Conservation (phyloP, 1,139 yeast species). For the Protomyces arabidopsidicola region DNA sequence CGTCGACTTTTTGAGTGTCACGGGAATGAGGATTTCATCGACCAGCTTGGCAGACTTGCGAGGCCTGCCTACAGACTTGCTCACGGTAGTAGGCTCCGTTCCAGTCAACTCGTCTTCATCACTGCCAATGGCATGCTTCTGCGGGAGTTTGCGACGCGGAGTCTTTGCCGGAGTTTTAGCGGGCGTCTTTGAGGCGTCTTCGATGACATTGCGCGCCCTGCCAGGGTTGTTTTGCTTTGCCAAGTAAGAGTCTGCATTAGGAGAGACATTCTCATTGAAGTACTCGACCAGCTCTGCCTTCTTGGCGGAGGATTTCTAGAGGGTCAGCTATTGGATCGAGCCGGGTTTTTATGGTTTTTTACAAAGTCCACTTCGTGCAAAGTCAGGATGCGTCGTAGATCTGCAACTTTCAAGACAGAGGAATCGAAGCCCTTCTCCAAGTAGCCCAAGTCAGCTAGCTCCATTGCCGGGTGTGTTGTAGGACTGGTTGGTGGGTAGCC, state of each 20-base stretch:
- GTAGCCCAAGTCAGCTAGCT: conserved; percentile 12
- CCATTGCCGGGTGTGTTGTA: neutral
- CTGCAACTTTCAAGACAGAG: conserved; percentile 54
- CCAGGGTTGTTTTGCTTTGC: neutral
- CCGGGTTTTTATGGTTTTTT: neutral
- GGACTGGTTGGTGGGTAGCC: neutral
- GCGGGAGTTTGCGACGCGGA: neutral
- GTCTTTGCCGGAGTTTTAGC: neutral
- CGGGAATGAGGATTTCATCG: conserved; percentile 1
- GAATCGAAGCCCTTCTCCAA: conserved; percentile 55
- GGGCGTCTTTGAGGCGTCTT: conserved; percentile 15
- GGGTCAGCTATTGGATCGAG: neutral
- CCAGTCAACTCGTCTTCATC: neutral
- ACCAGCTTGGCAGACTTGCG: conserved; percentile 14
- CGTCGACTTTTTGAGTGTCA: neutral
- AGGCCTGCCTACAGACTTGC: conserved; percentile 10
- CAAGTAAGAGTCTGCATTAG: conserved; percentile 43
- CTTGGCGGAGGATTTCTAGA: conserved; percentile 52
- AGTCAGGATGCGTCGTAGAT: conserved; percentile 57
- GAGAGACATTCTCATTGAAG: conserved; percentile 49
- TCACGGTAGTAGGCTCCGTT: neutral
- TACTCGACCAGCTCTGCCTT: conserved; percentile 56
- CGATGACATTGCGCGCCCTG: conserved; percentile 6
- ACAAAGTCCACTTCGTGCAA: conserved; percentile 52
- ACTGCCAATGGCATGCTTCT: neutral